Conservation (phyloP, 1,284 basidiomycete genomes). For the Testicularia cyperi region DNA sequence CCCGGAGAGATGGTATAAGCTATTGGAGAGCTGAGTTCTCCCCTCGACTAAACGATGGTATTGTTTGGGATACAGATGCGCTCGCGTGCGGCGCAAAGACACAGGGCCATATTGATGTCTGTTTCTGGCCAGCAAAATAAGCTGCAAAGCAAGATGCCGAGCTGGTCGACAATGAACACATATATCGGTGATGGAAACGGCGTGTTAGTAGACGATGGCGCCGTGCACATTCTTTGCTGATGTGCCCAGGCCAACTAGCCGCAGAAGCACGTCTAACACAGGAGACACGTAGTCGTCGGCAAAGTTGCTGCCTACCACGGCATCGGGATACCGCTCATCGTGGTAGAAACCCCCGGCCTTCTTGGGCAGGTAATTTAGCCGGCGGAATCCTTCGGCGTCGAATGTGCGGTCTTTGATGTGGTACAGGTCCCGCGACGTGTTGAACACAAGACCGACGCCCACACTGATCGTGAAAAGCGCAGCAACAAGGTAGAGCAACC, state of each 20-base stretch:
- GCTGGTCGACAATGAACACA: too few species aligned
- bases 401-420: conserved; percentile 22
- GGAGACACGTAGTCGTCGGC: conserved; percentile 22
- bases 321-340: conserved; percentile 29
- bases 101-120: too few species aligned
- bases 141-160: too few species aligned
- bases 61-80: too few species aligned
- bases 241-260: conserved; percentile 7
- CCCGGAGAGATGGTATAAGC: too few species aligned
- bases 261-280: conserved; percentile 9
- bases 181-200: too few species aligned
- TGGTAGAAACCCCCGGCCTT: conserved; percentile 15
- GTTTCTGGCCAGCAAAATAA: too few species aligned
- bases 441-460: conserved; percentile 12
- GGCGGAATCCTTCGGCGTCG: conserved; percentile 28
- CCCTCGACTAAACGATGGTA: too few species aligned
- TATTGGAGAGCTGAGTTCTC: too few species aligned
- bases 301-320: conserved; percentile 26
- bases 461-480: conserved; percentile 15
- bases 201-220: conserved; percentile 16
- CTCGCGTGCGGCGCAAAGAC: too few species aligned
- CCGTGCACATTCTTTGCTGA: conserved; percentile 1
- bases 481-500: too few species aligned
- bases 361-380: conserved; percentile 23
- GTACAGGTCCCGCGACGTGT: conserved; percentile 38